Percentiles rank a stretch among this genome's conserved stretches.
Conservation (phyloP, 1,284 basidiomycete genomes). For the Irpex rosettiformis region DNA sequence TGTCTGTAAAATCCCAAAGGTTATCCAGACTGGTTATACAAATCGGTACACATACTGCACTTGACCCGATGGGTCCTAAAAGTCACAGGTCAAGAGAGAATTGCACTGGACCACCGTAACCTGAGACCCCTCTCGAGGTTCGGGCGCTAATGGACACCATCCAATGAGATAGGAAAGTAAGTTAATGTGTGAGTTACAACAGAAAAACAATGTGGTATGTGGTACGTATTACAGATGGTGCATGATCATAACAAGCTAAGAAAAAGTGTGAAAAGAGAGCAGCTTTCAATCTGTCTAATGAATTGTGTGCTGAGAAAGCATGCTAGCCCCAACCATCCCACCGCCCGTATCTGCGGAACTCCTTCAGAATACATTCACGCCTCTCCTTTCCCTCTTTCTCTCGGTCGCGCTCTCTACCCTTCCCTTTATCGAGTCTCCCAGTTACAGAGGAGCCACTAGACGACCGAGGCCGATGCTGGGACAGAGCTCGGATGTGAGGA, state of each 20-base stretch:
- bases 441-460: constrained; percentile 50
- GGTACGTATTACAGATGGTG: background rate
- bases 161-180: too few relatives aligned
- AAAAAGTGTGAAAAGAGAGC: background rate
- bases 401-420: constrained; percentile 57
- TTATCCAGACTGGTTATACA: too few relatives aligned
- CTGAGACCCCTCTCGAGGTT: too few relatives aligned
- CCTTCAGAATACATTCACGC: constrained; percentile 64
- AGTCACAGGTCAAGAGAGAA: too few relatives aligned
- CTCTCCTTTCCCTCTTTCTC: constrained; percentile 56
- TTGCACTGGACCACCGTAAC: too few relatives aligned
- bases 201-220: background rate
- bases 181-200: background rate
- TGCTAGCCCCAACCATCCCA: constrained; percentile 82
- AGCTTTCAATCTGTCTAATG: too few relatives aligned
- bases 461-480: constrained; percentile 41
- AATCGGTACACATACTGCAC: too few relatives aligned
- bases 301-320: too few relatives aligned
- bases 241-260: background rate
- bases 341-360: constrained; percentile 75
- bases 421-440: constrained; percentile 55
- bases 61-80: too few relatives aligned
- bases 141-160: too few relatives aligned
- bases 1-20: too few relatives aligned
- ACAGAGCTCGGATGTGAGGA: constrained; percentile 33